These are phyloP conservation scores for Carpinus fangiana DNA, from an alignment of 306 rosid species.

Conservation along the genomic window DNA sequence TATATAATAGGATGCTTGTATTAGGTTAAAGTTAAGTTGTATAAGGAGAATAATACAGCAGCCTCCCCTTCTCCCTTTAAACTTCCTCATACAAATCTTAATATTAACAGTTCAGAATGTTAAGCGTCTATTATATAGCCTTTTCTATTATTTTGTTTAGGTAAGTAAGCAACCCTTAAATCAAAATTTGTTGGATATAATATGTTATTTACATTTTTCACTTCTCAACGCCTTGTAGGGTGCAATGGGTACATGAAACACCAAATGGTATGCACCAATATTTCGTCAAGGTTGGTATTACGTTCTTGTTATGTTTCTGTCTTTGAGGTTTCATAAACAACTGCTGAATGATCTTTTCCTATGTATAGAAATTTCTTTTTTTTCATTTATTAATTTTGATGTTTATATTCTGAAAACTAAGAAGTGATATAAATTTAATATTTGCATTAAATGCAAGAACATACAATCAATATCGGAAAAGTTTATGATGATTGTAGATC, in stretches of 20 bases:
- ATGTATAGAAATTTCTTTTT: not conserved
- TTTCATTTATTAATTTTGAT: not conserved
- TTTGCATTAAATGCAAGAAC: conserved; percentile 2
- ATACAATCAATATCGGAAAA: not conserved
- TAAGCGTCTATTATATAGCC: not conserved
- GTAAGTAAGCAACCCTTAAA: not conserved
- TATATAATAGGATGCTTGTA: no score
- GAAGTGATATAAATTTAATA: not conserved
- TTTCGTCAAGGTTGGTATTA: conserved; percentile 77
- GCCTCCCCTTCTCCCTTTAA: no score
- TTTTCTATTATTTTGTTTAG: not conserved
- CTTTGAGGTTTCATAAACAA: conserved; percentile 11
- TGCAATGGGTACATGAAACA: conserved; percentile 66
- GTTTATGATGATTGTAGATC: not conserved
- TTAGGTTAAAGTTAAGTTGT: no score
- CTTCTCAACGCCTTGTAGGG: conserved; percentile 47
- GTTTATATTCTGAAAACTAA: not conserved
- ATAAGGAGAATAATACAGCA: no score
- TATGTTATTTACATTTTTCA: conserved; percentile 10
- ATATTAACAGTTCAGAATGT: not conserved
- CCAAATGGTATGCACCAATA: conserved; percentile 74
- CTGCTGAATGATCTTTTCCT: conserved; percentile 12
- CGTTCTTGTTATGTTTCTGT: conserved; percentile 14
- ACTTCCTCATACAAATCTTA: no score
- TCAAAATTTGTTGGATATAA: conserved; percentile 1